These are phyloP conservation scores for Calycina marina DNA, from an alignment of 2,329 filamentous ascomycete species.

Conservation along the genomic window DNA sequence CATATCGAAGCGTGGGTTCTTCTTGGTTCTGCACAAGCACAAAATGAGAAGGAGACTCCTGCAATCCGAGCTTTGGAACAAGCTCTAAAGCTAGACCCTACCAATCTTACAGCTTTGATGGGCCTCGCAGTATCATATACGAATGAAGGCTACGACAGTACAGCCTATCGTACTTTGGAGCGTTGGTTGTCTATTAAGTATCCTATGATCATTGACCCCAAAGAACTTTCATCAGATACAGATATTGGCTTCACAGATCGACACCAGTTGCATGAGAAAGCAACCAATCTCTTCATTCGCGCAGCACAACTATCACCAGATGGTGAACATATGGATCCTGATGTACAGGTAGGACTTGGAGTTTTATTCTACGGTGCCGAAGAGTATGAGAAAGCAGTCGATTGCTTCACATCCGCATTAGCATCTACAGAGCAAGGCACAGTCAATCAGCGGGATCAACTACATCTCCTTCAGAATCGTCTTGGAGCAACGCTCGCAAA, in stretches of 20 bases:
- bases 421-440: conserved; percentile 72
- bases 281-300: conserved; percentile 80
- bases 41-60: conserved; percentile 96
- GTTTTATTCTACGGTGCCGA: conserved; percentile 97
- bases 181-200: conserved; percentile 96
- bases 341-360: conserved; percentile 92
- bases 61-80: conserved; percentile 90
- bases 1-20: conserved; percentile 92
- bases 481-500: conserved; percentile 93
- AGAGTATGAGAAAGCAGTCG: conserved; percentile 95
- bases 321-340: conserved; percentile 92
- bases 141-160: conserved; percentile 96
- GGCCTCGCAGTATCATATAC: conserved; percentile 92
- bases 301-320: conserved; percentile 85
- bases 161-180: conserved; percentile 89
- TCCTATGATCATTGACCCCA: conserved; percentile 59
- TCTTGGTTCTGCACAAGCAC: conserved; percentile 81
- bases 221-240: conserved; percentile 54
- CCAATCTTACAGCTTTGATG: conserved; percentile 84
- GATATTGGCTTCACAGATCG: conserved; percentile 93
- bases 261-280: conserved; percentile 73
- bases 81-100: conserved; percentile 74
- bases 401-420: conserved; percentile 90
- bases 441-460: conserved; percentile 70
- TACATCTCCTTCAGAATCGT: conserved; percentile 94